Base-by-base conservation (phyloP, 345 rosid genomes). In the Sisymbrium altissimum region DNA sequence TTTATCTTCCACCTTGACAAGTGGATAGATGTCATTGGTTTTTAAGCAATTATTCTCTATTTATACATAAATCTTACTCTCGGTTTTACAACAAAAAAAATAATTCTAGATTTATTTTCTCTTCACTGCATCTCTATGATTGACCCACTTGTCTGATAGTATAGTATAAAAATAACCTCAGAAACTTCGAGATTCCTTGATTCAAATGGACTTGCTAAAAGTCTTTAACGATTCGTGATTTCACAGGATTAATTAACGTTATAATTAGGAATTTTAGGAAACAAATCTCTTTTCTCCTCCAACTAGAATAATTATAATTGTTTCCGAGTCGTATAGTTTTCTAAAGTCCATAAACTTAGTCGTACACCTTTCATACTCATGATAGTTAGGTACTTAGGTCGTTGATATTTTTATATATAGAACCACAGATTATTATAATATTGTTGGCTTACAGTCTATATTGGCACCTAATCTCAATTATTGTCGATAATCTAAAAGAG, bases 381-480 rank as follows among this genome's bases (percentile, higher is more conserved):
- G 9, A 59, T 15, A 75, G 68, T 66, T 67, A 39, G 63, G 61
- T 15, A 75, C 62, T 66, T 67, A 39, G 63, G 61, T 66, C 29
- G 53, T 57, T 66, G 4, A 13, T 41, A 40, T 21, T 30, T 25
- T 23, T 62, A 10, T 62, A 4, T 50, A 35, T 8, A 21, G 3
- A n/a, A 29, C 32, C 56, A 55, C 32, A 35, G 39, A 10, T 13
- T n/a, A 55, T 45, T 55, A 3, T 50, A 21, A n/a, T 52, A 1
- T 64, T 23, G 19, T 61, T 13, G 1, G 27, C 7, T 35, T 33
- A n/a, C 6, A 41, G 15, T 39, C 11, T 66, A 27, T 35, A 56
- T 55, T 33, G 71, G 7, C 13, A 52, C 56, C 69, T 53, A 60
- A 60, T 53, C 27, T 68, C 64, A 68, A 75, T 75, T 69, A 75